A percentile compares a stretch with the other conserved stretches of the same genome.
phyloP scores from a whole-genome alignment of 2,329 filamentous ascomycete species.

The Onygenales sp. region DNA sequence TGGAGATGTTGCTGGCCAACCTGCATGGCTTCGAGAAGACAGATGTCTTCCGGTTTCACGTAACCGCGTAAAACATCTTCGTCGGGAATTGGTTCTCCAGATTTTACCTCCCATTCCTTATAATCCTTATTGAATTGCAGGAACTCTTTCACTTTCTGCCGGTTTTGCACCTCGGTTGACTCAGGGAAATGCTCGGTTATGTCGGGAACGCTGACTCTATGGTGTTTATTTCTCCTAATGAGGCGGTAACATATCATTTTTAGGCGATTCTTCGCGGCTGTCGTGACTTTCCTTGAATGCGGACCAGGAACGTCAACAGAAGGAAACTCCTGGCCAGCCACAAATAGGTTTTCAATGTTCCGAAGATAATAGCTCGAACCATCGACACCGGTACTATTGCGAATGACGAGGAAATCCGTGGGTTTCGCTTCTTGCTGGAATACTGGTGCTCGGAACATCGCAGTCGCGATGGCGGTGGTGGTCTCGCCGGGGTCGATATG shows the following conservation, averaged over 20 bases:
- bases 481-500: slow-evolving; percentile 85
- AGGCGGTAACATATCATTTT: slow-evolving; percentile 93
- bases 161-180: slow-evolving; percentile 88
- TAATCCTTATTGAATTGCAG: slow-evolving; percentile 80
- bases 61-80: slow-evolving; percentile 71
- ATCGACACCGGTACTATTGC: slow-evolving; percentile 68
- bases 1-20: slow-evolving; percentile 83
- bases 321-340: slow-evolving; percentile 88
- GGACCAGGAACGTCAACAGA: slow-evolving; percentile 87
- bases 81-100: slow-evolving; percentile 66
- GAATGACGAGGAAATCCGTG: slow-evolving; percentile 79
- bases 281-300: slow-evolving; percentile 89
- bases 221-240: slow-evolving; percentile 63
- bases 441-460: slow-evolving; percentile 89
- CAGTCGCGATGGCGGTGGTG: slow-evolving; percentile 83
- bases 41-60: slow-evolving; percentile 94
- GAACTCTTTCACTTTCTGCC: slow-evolving; percentile 95
- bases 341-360: slow-evolving; percentile 82
- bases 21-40: slow-evolving; percentile 91
- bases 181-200: slow-evolving; percentile 89
- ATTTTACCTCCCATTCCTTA: slow-evolving; percentile 74
- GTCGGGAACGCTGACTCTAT: slow-evolving; percentile 64
- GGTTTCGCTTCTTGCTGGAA: slow-evolving; percentile 72
- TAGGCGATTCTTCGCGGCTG: slow-evolving; percentile 90
- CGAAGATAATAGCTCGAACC: slow-evolving; percentile 75